Evolutionary conservation across 768 basidiomycete genomes (phyloP), one percentile per base, ranked within the genome.

Genomic region (Pleurotus djamor): DNA sequence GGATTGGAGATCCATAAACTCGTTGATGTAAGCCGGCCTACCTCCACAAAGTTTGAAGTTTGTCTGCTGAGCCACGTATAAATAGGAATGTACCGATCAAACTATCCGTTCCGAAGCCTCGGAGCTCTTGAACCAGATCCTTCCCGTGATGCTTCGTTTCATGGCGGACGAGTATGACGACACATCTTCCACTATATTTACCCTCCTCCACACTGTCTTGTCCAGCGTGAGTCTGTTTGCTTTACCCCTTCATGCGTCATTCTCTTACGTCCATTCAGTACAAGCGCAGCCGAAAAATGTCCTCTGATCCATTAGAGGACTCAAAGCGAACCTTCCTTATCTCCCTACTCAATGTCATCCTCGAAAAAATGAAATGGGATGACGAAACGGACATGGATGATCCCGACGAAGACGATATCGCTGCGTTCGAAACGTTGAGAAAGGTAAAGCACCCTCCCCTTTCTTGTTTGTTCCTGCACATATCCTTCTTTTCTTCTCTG

Each of bases 301-400:
- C 88, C 8, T 72, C 83, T 1, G 83, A 77, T 10, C 83, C 85
- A 48, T 72, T 89, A 14, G 87, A 92, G 48, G 82, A 86, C 17
- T 72, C 81, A 38, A 87, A 87, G 69, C 83, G 87, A 17, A 76
- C 86, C 5, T 98, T 98, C 78, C 80, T 99, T 32, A 76, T 78
- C 2, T 87, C 88, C 2, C 75, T 97, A 4, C 78, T 98, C 3
- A 78, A 88, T 64, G 89, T 94, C 48, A 82, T 93, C 28, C 74
- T 98, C 47, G 78, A 83, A 56, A 97, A 98, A 74, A 82, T 98
- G 83, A 93, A 91, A 68, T 99, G 95, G 93, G 89, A 89, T 50
- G 86, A 80, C 72, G 88, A 84, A 59, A 87, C 87, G 17, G 89
- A 88, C 69, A 87, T 83, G 48, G 85, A 87, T 28, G 94, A 96